Conservation (phyloP, 805 yeast genomes). For the Metschnikowia gruessii region DNA sequence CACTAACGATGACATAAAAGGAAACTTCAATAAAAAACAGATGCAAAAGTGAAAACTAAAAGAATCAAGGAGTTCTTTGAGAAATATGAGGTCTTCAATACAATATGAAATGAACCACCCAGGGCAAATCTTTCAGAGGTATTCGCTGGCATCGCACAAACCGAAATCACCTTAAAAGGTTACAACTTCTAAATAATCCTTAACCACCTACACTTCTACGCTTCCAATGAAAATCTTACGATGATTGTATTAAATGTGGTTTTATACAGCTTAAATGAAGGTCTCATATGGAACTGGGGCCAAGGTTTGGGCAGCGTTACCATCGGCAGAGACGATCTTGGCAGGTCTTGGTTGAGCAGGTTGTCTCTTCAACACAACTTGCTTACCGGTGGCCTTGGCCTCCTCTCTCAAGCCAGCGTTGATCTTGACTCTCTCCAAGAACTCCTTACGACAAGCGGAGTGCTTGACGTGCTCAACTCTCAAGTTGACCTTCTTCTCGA, state of each 20-base stretch:
- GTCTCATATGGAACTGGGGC: conserved; percentile 99
- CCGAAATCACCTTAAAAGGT: too few relatives aligned
- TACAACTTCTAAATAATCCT: too few relatives aligned
- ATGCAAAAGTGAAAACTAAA: too few relatives aligned
- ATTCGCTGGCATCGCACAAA: too few relatives aligned
- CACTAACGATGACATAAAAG: too few relatives aligned
- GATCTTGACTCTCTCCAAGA: conserved; percentile 96
- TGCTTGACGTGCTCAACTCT: conserved; percentile 99
- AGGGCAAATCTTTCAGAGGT: too few relatives aligned
- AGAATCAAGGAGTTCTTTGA: too few relatives aligned
- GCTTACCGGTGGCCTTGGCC: conserved; percentile 92
- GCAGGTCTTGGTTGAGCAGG: conserved; percentile 97
- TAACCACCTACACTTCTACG: background rate
- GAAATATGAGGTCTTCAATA: too few relatives aligned
- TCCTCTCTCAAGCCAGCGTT: conserved; percentile 91
- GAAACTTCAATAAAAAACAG: too few relatives aligned
- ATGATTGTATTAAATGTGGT: conserved; percentile 10
- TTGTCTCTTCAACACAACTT: conserved; percentile 93
- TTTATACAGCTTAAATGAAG: conserved; percentile 68
- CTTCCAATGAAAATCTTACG: background rate
- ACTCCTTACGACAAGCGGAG: conserved; percentile 99
- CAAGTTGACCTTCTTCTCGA: conserved; percentile 97
- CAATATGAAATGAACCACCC: too few relatives aligned
- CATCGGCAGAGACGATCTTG: conserved; percentile 76
- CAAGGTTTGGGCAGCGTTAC: conserved; percentile 90